Conservation (phyloP, 306 rosid genomes). For the Cucumis hystrix region DNA sequence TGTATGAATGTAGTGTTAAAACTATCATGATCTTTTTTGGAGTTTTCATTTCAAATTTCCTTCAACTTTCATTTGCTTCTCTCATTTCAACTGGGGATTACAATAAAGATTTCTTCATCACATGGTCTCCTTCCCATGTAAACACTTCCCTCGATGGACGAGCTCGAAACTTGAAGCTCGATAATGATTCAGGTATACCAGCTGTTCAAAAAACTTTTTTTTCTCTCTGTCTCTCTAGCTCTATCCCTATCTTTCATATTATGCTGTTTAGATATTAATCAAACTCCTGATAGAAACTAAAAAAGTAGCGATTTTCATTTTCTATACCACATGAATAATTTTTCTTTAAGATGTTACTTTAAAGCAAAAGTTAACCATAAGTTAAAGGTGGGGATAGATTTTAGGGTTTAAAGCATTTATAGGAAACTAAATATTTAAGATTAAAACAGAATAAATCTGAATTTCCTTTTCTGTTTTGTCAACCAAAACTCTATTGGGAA, state of each 20-base stretch:
- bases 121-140: conserved; percentile 83
- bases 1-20: conserved; percentile 21
- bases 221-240: neutral
- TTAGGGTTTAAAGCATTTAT: too few species aligned
- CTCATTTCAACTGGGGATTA: conserved; percentile 73
- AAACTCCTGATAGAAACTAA: too few species aligned
- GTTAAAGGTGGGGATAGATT: too few species aligned
- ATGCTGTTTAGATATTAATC: too few species aligned
- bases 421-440: too few species aligned
- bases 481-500: too few species aligned
- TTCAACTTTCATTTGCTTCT: conserved; percentile 31
- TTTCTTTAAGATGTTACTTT: too few species aligned
- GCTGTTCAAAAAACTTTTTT: neutral
- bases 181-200: conserved; percentile 72
- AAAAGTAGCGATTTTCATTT: too few species aligned
- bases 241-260: neutral
- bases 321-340: too few species aligned
- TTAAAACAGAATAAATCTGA: too few species aligned
- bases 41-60: conserved; percentile 18
- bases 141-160: conserved; percentile 64
- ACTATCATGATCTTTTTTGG: conserved; percentile 19
- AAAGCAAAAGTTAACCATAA: too few species aligned
- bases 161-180: conserved; percentile 58
- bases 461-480: too few species aligned
- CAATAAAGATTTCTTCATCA: conserved; percentile 72